Percentiles rank a stretch among this genome's conserved stretches.
Evolutionary conservation across 2,329 filamentous ascomycete genomes (phyloP).

Genomic region (Capronia americana): DNA sequence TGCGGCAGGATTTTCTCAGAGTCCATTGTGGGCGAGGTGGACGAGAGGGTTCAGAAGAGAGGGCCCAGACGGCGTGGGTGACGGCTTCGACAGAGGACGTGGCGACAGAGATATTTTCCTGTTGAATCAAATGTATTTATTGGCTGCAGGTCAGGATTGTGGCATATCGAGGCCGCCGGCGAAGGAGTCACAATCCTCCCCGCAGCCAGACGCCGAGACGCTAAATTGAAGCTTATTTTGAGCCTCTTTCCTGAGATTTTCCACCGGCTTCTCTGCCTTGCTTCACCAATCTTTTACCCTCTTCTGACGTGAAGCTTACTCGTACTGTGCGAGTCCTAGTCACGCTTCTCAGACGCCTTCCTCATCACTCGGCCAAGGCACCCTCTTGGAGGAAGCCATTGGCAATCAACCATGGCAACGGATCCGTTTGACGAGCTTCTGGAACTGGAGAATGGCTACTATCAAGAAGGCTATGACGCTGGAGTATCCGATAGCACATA

Average conservation of each 20-base stretch:
- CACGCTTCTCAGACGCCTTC: too few relatives aligned
- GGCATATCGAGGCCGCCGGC: neutral
- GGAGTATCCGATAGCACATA: constrained; percentile 76
- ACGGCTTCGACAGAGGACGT: neutral
- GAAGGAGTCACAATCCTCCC: constrained; percentile 17
- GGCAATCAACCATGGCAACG: constrained; percentile 44
- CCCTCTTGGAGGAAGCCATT: too few relatives aligned
- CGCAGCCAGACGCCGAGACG: constrained; percentile 20
- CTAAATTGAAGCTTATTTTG: constrained; percentile 31
- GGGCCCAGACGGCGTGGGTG: neutral
- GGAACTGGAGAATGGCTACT: constrained; percentile 72
- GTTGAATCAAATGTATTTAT: neutral
- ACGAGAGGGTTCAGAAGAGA: neutral
- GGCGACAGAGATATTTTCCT: neutral
- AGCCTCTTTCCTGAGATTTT: constrained; percentile 20
- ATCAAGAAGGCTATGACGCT: constrained; percentile 78
- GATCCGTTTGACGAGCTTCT: constrained; percentile 65
- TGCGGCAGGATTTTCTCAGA: constrained; percentile 63
- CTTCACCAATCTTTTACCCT: neutral
- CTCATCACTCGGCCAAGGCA: too few relatives aligned
- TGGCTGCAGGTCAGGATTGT: neutral
- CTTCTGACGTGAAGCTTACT: neutral
- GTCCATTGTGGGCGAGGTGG: constrained; percentile 36
- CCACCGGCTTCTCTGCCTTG: neutral
- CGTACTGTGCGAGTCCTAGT: too few relatives aligned